A percentile compares a stretch with the other conserved stretches of the same genome.
Evolutionary conservation across 1,139 yeast species (phyloP).

Genomic region (Debaryomyces nepalensis): DNA sequence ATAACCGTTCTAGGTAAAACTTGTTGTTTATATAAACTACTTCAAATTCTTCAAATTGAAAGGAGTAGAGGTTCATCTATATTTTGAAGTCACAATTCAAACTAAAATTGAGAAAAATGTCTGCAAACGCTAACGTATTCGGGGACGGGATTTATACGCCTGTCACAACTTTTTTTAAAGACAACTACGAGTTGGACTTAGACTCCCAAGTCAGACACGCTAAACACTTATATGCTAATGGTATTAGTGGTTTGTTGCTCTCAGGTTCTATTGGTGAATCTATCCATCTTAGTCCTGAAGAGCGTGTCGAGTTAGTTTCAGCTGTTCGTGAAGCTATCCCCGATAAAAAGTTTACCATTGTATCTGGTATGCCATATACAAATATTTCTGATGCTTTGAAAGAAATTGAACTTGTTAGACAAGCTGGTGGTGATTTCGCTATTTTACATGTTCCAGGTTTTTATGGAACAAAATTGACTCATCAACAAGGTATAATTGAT

Average conservation of each 20-base stretch:
- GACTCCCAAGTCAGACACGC: conserved; percentile 41
- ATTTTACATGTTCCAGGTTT: conserved; percentile 52
- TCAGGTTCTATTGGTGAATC: conserved; percentile 53
- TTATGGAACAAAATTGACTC: conserved; percentile 43
- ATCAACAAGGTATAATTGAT: conserved; percentile 45
- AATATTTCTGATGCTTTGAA: conserved; percentile 44
- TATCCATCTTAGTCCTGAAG: conserved; percentile 46
- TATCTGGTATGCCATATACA: conserved; percentile 51
- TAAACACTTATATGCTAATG: conserved; percentile 31
- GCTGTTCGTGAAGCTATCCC: conserved; percentile 42
- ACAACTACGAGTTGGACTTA: conserved; percentile 33
- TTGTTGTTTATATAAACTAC: conserved; percentile 1
- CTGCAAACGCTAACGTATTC: conserved; percentile 3
- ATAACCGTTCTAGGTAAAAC: background rate
- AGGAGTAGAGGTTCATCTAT: background rate
- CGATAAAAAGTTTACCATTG: conserved; percentile 32
- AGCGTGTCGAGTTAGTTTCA: conserved; percentile 38
- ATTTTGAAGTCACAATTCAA: background rate
- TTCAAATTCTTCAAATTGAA: conserved; percentile 4
- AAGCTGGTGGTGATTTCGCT: conserved; percentile 49
- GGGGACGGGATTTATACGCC: conserved; percentile 36
- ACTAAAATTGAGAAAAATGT: conserved; percentile 1
- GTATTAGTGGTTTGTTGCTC: conserved; percentile 39
- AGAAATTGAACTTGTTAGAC: conserved; percentile 38
- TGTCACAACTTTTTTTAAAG: conserved; percentile 43